A percentile compares a stretch with the other conserved stretches of the same genome.
Evolutionary conservation across 768 basidiomycete genomes (phyloP).

Genomic region (Auriscalpium vulgare): DNA sequence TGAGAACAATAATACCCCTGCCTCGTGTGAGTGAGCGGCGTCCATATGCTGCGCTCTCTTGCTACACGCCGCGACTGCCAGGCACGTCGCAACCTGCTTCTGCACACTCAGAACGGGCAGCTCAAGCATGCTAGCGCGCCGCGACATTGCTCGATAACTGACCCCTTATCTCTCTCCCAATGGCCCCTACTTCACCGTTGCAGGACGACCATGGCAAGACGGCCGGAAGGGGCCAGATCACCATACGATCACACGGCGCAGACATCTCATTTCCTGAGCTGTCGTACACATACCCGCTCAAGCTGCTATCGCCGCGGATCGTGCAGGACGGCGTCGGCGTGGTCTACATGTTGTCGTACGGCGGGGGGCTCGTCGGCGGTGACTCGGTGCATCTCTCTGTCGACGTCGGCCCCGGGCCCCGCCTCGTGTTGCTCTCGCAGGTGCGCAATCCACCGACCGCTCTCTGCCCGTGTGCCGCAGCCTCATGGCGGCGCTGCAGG

Average conservation of each 20-base stretch:
- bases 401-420: conserved; percentile 46
- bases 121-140: background rate
- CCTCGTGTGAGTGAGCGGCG: background rate
- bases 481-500: conserved; percentile 36
- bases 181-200: background rate
- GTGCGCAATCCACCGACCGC: conserved; percentile 29
- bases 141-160: background rate
- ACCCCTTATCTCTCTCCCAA: background rate
- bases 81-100: no score
- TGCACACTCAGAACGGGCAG: background rate
- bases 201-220: background rate
- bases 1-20: background rate
- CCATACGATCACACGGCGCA: conserved; percentile 42
- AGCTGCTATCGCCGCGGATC: conserved; percentile 70
- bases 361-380: conserved; percentile 86
- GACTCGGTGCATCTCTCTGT: conserved; percentile 64
- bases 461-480: background rate
- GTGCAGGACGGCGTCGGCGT: conserved; percentile 45
- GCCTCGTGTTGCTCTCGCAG: conserved; percentile 77
- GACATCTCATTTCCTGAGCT: conserved; percentile 64
- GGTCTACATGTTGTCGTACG: conserved; percentile 80
- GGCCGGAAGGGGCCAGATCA: conserved; percentile 53
- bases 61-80: no score
- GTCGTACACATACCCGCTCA: conserved; percentile 79
- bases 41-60: no score